Evolutionary conservation across 352 stramenopile genomes (phyloP).

Genomic region (Elongisporangium undulatum): DNA sequence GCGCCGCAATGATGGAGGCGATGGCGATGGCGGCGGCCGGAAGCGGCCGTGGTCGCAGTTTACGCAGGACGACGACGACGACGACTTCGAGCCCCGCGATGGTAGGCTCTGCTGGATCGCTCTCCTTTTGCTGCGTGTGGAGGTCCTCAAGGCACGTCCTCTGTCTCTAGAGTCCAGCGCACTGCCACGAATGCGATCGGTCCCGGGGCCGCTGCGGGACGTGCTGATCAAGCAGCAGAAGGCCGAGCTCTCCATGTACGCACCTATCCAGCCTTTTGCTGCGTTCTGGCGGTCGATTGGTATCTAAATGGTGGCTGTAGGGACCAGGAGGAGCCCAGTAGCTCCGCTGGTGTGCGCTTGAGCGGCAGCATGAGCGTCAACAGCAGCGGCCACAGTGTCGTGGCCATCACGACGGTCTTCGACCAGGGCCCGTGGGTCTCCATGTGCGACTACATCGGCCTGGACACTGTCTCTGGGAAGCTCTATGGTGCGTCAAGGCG

Average conservation of each 20-base stretch:
- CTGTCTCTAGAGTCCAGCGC: background rate
- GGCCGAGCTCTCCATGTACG: background rate
- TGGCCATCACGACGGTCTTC: slow-evolving; percentile 64
- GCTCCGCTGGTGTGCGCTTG: background rate
- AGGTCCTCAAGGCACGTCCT: too few relatives aligned
- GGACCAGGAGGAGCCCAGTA: background rate
- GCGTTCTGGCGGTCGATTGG: background rate
- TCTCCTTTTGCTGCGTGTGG: too few relatives aligned
- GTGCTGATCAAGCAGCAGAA: slow-evolving; percentile 61
- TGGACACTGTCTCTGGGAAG: slow-evolving; percentile 36
- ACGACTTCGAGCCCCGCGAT: background rate
- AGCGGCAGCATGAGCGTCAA: background rate
- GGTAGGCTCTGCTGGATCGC: too few relatives aligned
- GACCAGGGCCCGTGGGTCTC: slow-evolving; percentile 79
- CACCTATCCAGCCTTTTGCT: background rate
- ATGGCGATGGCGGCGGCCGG: background rate
- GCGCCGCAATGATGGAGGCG: background rate
- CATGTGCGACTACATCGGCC: slow-evolving; percentile 62
- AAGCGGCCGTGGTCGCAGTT: background rate
- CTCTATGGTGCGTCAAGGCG: slow-evolving; percentile 65
- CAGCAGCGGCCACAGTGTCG: slow-evolving; percentile 1
- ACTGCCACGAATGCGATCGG: slow-evolving; percentile 1
- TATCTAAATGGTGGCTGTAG: background rate
- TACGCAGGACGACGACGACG: background rate
- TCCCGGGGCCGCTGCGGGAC: slow-evolving; percentile 67